A percentile compares a stretch with the other conserved stretches of the same genome.
Evolutionary conservation across 176 grass and related monocot genomes (phyloP).

Genomic region (Themeda triandra): DNA sequence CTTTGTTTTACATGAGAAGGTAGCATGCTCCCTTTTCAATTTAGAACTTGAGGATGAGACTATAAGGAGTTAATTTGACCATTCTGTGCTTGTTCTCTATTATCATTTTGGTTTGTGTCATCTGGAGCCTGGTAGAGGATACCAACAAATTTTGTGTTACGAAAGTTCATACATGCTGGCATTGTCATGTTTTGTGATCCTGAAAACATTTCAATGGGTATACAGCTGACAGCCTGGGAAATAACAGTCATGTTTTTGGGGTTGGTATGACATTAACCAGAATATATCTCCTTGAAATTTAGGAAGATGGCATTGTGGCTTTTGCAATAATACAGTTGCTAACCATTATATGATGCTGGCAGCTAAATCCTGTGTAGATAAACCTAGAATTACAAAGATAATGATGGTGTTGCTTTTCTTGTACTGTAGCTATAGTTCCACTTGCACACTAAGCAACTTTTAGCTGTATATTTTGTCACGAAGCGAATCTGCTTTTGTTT

Average conservation of each 20-base stretch:
- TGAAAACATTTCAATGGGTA: background rate
- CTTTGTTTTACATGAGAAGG: background rate
- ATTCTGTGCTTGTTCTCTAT: background rate
- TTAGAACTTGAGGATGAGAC: background rate
- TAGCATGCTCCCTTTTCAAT: background rate
- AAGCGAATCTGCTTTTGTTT: background rate
- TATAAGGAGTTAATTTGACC: background rate
- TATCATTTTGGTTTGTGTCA: conserved; percentile 4
- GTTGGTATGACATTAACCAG: background rate
- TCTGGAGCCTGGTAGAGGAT: background rate
- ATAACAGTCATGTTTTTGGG: background rate
- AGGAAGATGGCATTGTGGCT: background rate
- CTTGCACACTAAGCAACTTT: background rate
- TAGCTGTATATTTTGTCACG: background rate
- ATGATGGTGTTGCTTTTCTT: background rate
- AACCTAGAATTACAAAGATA: background rate
- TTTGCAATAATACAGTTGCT: background rate
- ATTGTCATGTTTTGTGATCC: background rate
- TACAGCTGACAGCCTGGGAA: background rate
- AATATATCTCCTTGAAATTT: background rate
- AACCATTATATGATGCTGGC: background rate
- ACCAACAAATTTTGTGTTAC: background rate
- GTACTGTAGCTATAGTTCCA: background rate
- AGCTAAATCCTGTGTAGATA: background rate
- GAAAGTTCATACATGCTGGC: background rate